Evolutionary conservation across 2,329 filamentous ascomycete genomes (phyloP).

Genomic region (Ophiostoma sp.): DNA sequence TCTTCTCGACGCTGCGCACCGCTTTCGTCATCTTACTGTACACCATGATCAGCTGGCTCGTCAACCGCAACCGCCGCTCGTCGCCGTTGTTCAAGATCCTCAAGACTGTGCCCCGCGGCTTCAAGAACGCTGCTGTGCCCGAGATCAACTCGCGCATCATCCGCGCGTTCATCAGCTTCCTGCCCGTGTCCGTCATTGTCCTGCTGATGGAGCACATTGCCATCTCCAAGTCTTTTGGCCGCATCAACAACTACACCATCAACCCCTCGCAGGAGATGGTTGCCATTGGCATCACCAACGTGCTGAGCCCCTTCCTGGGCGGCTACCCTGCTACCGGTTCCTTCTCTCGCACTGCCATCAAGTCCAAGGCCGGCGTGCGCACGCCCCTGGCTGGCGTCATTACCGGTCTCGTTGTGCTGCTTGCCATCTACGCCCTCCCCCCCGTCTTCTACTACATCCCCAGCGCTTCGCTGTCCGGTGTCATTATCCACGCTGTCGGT

Average conservation of each 20-base stretch:
- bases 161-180: slow-evolving; percentile 60
- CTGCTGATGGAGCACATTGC: slow-evolving; percentile 95
- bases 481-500: slow-evolving; percentile 79
- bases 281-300: slow-evolving; percentile 85
- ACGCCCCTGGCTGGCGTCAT: slow-evolving; percentile 75
- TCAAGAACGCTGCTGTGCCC: slow-evolving; percentile 75
- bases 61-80: slow-evolving; percentile 61
- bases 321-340: slow-evolving; percentile 84
- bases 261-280: slow-evolving; percentile 95
- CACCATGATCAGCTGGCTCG: slow-evolving; percentile 82
- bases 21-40: slow-evolving; percentile 89
- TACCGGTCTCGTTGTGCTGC: slow-evolving; percentile 67
- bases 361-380: slow-evolving; percentile 76
- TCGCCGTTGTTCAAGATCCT: slow-evolving; percentile 70
- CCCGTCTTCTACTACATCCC: slow-evolving; percentile 80
- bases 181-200: slow-evolving; percentile 85
- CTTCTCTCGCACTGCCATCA: slow-evolving; percentile 68
- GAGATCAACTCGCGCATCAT: slow-evolving; percentile 62
- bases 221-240: slow-evolving; percentile 96
- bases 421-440: slow-evolving; percentile 72
- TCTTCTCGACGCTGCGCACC: slow-evolving; percentile 82
- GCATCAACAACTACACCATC: slow-evolving; percentile 95
- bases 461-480: slow-evolving; percentile 61
- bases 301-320: slow-evolving; percentile 86
- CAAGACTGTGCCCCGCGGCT: slow-evolving; percentile 72